These are phyloP conservation scores for Sphaerobolus stellatus DNA, from an alignment of 1,284 basidiomycete species.

Conservation along the genomic window DNA sequence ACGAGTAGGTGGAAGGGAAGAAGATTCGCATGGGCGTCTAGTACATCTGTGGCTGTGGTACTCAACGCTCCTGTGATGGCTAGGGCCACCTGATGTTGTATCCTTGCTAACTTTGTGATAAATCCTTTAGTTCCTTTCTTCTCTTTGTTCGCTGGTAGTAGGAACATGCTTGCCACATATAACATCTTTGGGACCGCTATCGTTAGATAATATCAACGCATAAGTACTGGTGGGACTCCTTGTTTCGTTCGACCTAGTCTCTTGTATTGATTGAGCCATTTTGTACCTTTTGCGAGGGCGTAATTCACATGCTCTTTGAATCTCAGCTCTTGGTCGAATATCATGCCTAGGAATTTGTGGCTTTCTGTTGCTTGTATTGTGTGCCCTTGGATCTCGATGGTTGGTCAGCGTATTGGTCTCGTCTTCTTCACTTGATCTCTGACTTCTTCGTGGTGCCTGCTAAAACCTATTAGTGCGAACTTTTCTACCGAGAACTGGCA, in stretches of 20 bases:
- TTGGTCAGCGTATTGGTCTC: not conserved
- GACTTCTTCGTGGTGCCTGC: not conserved
- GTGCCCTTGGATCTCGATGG: not conserved
- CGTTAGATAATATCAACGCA: not conserved
- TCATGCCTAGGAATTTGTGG: not conserved
- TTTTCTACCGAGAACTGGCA: not conserved
- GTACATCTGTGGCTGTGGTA: not conserved
- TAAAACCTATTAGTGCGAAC: not conserved
- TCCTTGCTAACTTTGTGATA: not conserved
- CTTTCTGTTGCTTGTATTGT: not conserved
- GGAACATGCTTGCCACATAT: not conserved
- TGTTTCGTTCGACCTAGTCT: not conserved
- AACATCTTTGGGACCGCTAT: not conserved
- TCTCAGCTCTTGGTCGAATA: not conserved
- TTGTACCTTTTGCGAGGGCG: not conserved
- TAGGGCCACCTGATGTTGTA: conserved; percentile 7
- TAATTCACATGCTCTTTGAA: not conserved
- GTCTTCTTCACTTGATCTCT: not conserved
- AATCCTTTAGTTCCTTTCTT: not conserved
- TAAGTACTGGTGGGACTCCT: not conserved
- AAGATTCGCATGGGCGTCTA: conserved; percentile 10
- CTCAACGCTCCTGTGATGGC: conserved; percentile 8
- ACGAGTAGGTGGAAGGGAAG: conserved; percentile 31
- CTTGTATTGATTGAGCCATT: not conserved
- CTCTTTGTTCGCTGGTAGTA: not conserved